Base-by-base conservation (phyloP, 768 basidiomycete species). In the Pluteus cervinus region DNA sequence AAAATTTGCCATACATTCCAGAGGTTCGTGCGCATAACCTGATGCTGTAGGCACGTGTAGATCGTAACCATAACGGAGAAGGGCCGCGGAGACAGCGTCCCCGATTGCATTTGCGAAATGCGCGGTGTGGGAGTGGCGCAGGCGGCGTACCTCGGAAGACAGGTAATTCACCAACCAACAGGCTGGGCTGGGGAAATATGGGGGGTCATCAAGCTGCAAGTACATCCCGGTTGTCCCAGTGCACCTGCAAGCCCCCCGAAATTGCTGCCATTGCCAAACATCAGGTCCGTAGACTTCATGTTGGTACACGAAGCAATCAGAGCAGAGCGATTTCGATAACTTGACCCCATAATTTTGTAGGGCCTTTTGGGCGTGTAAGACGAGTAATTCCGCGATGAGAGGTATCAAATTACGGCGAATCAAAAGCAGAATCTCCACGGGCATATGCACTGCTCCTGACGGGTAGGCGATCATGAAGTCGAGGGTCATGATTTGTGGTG, bases 251-350 rank as follows among this genome's bases (percentile, higher is more conserved):
- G 68, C 61, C 2, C 72, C 63, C 32, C 59, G 64, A 37, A 73
- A 69, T 38, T 71, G 66, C 29, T 70, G 68, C 75, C 75, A 78
- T 31, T 69, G 62, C 51, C 69, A 74, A 7, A 76, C 57, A 42
- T 71, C 66, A 21, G 59, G 58, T 1, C 75, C 75, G 43, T 68
- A 77, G 17, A 78, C 71, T 40, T 75, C 71, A 15, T 69, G 53
- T 48, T 76, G 67, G 50, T 72, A 76, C 14, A 65, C 58, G 45
- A 63, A 57, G 52, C 73, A 75, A 40, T 75, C 67, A 23, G 63
- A 48, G 48, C 73, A 75, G 44, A 77, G 63, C 24, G 67, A 52
- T 18, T 55, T 51, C 36, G 62, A 58, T 18, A 71, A 50, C 12
- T 60, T 60, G 15, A 47, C 42, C 43, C 71, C 69, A 45, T 74